A percentile compares a stretch with the other conserved stretches of the same genome.
phyloP scores from a whole-genome alignment of 1,139 yeast species.

The Yamadazyma atmosphaerica region DNA sequence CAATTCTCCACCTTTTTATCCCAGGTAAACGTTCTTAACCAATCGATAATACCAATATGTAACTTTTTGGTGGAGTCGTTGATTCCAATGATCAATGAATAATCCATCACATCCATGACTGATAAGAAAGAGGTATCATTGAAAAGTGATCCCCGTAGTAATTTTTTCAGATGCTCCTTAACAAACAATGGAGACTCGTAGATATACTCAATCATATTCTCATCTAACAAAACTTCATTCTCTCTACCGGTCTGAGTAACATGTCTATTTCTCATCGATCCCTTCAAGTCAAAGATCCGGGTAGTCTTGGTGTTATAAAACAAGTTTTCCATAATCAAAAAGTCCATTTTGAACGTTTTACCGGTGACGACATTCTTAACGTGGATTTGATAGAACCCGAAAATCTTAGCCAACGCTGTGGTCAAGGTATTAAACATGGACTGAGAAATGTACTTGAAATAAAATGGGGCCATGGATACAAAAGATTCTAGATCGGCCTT shows the following conservation, averaged over 20 bases:
- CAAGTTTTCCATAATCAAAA: conserved; percentile 92
- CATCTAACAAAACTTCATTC: conserved; percentile 92
- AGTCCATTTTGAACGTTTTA: conserved; percentile 81
- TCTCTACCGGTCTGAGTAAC: conserved; percentile 95
- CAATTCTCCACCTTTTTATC: conserved; percentile 97
- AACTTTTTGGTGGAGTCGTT: conserved; percentile 61
- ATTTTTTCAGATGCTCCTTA: conserved; percentile 84
- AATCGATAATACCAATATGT: conserved; percentile 94
- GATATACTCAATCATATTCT: conserved; percentile 96
- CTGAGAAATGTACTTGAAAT: conserved; percentile 94
- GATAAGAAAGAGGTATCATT: conserved; percentile 93
- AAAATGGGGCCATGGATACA: conserved; percentile 93
- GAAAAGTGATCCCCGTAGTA: conserved; percentile 85
- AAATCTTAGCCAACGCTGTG: conserved; percentile 89
- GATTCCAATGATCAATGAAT: conserved; percentile 90
- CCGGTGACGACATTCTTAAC: conserved; percentile 77
- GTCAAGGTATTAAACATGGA: conserved; percentile 94
- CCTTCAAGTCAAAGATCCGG: conserved; percentile 92
- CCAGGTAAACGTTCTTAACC: conserved; percentile 96
- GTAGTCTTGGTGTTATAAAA: conserved; percentile 83
- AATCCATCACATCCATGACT: conserved; percentile 99
- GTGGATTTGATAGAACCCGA: conserved; percentile 93
- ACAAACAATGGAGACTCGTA: conserved; percentile 96
- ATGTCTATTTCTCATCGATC: conserved; percentile 96
- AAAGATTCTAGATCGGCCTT: conserved; percentile 91